A percentile compares a stretch with the other conserved stretches of the same genome.
Evolutionary conservation across 2,329 filamentous ascomycete genomes (phyloP).

Genomic region (Pseudogymnoascus pannorum): DNA sequence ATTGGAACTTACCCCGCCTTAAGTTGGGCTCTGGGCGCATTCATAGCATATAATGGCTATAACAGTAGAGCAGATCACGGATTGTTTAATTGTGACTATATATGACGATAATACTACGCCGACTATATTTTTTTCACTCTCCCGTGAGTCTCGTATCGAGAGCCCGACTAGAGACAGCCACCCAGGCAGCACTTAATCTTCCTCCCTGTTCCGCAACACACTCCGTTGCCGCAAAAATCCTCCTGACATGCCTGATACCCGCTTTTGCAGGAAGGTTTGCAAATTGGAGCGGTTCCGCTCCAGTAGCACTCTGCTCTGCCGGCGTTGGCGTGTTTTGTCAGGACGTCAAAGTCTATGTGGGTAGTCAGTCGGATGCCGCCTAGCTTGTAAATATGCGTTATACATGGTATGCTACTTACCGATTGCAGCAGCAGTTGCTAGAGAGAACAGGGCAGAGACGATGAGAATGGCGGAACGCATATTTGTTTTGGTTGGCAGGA

Average conservation of each 20-base stretch:
- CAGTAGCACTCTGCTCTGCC: not conserved
- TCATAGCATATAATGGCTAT: not conserved
- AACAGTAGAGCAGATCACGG: not conserved
- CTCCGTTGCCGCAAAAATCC: not conserved
- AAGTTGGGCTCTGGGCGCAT: not conserved
- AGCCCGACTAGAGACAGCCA: not conserved
- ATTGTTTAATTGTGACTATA: not conserved
- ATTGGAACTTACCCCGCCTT: not conserved
- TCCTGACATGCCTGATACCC: not conserved
- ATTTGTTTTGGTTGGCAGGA: not conserved
- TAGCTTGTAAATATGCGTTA: not conserved
- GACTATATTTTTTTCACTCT: not conserved
- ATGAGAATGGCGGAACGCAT: conserved; percentile 1
- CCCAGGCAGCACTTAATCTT: not conserved
- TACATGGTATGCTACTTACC: not conserved
- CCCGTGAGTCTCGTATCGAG: not conserved
- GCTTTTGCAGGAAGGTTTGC: not conserved
- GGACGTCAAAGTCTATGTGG: not conserved
- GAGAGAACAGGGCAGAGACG: not conserved
- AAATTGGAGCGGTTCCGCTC: not conserved
- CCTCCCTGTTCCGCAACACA: not conserved
- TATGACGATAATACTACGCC: conserved; percentile 63
- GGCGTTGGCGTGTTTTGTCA: not conserved
- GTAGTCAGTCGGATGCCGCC: not conserved
- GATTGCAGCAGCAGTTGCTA: not conserved